phyloP scores from a whole-genome alignment of 768 basidiomycete species.

The Neoboletus subvelutipes region DNA sequence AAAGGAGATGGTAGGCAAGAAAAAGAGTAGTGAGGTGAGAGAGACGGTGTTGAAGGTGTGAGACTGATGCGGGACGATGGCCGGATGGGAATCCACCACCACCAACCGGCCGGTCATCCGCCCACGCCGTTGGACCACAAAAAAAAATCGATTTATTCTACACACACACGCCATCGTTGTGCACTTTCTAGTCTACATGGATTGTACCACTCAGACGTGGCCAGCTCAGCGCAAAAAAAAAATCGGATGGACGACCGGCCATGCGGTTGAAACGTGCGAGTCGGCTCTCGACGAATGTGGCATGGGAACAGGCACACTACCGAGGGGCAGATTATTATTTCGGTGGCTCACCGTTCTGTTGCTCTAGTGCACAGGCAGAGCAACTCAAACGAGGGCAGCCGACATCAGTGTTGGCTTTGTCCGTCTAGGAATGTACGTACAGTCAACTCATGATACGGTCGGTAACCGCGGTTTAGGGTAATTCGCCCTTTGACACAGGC shows the following conservation, averaged over 20 bases:
- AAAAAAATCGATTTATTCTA: not conserved
- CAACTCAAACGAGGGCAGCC: not conserved
- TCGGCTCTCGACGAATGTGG: too few species aligned
- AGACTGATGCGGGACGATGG: not conserved
- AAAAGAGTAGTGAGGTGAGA: constrained; percentile 23
- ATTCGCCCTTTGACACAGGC: not conserved
- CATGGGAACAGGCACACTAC: constrained; percentile 1
- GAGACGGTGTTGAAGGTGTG: constrained; percentile 13
- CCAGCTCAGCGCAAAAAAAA: not conserved
- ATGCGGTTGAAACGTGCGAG: constrained; percentile 14
- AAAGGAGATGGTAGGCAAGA: not conserved
- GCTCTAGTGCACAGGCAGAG: not conserved
- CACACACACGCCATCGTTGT: not conserved
- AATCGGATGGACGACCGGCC: not conserved
- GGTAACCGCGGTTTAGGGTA: constrained; percentile 2
- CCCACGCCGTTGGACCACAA: not conserved
- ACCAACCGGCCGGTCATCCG: constrained; percentile 16
- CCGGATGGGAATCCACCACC: not conserved
- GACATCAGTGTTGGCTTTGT: not conserved
- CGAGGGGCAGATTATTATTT: not conserved
- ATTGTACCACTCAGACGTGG: not conserved
- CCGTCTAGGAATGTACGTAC: not conserved
- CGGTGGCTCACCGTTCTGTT: not conserved
- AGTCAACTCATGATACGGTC: not conserved
- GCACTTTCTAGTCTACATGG: constrained; percentile 2